Percentiles rank a stretch among this genome's conserved stretches.
These are phyloP conservation scores for Diaporthe capsici DNA, from an alignment of 2,329 filamentous ascomycete genomes.

Conservation along the genomic window DNA sequence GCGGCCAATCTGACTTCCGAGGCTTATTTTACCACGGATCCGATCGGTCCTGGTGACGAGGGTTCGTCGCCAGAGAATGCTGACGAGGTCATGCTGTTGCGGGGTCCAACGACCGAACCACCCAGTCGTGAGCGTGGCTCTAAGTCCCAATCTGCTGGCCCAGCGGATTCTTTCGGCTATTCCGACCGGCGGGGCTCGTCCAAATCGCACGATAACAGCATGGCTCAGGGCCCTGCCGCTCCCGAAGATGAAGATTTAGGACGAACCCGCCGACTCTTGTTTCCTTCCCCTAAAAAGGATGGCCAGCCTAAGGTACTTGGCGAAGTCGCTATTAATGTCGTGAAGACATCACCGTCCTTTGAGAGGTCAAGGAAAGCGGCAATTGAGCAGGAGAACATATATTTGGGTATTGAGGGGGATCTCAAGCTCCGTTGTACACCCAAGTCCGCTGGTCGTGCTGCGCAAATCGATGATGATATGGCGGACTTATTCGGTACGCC, in stretches of 20 bases:
- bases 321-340: conserved; percentile 68
- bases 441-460: conserved; percentile 48
- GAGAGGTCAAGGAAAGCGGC: conserved; percentile 53
- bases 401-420: not conserved
- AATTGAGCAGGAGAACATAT: conserved; percentile 60
- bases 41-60: conserved; percentile 61
- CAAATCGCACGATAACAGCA: conserved; percentile 70
- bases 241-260: conserved; percentile 66
- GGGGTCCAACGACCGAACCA: conserved; percentile 43
- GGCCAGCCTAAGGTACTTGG: conserved; percentile 73
- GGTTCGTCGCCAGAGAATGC: conserved; percentile 46
- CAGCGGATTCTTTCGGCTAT: conserved; percentile 42
- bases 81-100: conserved; percentile 40
- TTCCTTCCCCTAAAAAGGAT: conserved; percentile 81
- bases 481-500: conserved; percentile 76
- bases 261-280: conserved; percentile 78
- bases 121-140: conserved; percentile 44
- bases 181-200: conserved; percentile 58
- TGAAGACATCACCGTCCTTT: conserved; percentile 58
- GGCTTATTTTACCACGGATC: conserved; percentile 67
- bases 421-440: conserved; percentile 46
- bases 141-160: conserved; percentile 45
- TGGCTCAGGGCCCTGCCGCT: conserved; percentile 69
- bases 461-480: conserved; percentile 54
- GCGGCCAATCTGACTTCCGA: conserved; percentile 66